A percentile compares a stretch with the other conserved stretches of the same genome.
These are phyloP conservation scores for Picea sitchensis DNA, from an alignment of 75 land plant species.

Conservation along the genomic window DNA sequence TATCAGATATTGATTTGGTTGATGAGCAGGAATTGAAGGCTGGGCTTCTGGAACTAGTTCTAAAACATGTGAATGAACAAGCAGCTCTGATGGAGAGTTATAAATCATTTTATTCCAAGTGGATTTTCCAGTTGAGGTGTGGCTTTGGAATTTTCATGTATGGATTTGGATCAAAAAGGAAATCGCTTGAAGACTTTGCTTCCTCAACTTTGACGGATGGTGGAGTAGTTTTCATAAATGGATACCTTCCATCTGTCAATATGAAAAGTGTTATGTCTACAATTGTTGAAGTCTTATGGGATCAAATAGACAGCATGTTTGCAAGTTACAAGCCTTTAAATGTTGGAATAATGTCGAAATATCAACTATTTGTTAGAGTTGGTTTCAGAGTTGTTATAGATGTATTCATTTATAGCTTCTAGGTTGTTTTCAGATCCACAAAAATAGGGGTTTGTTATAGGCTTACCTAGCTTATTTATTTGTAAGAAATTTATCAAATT, in stretches of 20 bases:
- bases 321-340: conserved; percentile 31
- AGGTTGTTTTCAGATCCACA: too few relatives aligned
- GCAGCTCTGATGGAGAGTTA: conserved; percentile 45
- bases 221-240: conserved; percentile 86
- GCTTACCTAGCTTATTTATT: too few relatives aligned
- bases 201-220: conserved; percentile 66
- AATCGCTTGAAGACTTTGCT: conserved; percentile 90
- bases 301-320: conserved; percentile 41
- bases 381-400: too few relatives aligned
- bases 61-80: conserved; percentile 79
- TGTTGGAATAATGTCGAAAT: too few relatives aligned
- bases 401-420: too few relatives aligned
- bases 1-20: conserved; percentile 54
- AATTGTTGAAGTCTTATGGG: conserved; percentile 67
- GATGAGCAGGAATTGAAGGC: conserved; percentile 77
- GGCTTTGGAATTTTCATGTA: conserved; percentile 95
- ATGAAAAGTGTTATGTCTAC: conserved; percentile 66
- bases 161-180: conserved; percentile 98
- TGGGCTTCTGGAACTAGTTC: conserved; percentile 38
- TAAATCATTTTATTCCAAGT: conserved; percentile 47
- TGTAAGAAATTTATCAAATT: too few relatives aligned
- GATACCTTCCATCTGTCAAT: conserved; percentile 87
- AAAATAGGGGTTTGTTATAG: too few relatives aligned
- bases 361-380: too few relatives aligned
- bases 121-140: conserved; percentile 84